A percentile compares a stretch with the other conserved stretches of the same genome.
Conservation (phyloP, 2,329 filamentous ascomycete genomes). For the Chaetothyriales sp. region DNA sequence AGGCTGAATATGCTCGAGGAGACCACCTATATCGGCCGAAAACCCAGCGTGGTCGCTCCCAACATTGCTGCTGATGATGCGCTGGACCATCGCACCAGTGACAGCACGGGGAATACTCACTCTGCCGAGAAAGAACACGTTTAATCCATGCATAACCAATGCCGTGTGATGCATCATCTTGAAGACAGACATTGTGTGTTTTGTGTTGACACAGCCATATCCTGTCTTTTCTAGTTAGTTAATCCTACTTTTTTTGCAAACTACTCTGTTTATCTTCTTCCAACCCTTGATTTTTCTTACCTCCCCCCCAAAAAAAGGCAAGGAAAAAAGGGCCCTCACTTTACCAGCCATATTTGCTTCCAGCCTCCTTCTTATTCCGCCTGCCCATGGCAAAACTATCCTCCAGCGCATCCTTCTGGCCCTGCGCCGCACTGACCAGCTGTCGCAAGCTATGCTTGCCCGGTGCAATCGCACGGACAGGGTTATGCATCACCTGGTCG, state of each 20-base stretch:
- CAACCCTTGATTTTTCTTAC: too few species aligned
- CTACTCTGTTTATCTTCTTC: too few species aligned
- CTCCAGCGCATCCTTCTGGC: slow-evolving; percentile 73
- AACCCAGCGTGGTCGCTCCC: not conserved
- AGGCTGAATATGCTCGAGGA: slow-evolving; percentile 37
- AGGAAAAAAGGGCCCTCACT: too few species aligned
- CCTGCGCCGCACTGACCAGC: slow-evolving; percentile 67
- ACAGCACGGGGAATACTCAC: not conserved
- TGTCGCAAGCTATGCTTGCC: slow-evolving; percentile 84
- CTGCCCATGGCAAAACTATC: slow-evolving; percentile 77
- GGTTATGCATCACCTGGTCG: slow-evolving; percentile 59
- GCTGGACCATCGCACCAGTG: not conserved
- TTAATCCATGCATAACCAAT: not conserved
- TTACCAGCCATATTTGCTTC: slow-evolving; percentile 70
- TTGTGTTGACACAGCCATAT: not conserved
- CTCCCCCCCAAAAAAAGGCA: too few species aligned
- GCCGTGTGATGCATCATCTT: not conserved
- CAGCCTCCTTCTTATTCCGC: slow-evolving; percentile 67
- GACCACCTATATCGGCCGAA: slow-evolving; percentile 9
- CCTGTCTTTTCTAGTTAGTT: slow-evolving; percentile 3
- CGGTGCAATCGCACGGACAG: slow-evolving; percentile 65
- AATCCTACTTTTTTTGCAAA: not conserved
- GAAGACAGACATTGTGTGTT: too few species aligned
- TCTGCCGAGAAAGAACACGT: not conserved
- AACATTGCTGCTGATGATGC: not conserved